Percentiles rank a stretch among this genome's conserved stretches.
Conservation (phyloP, 345 rosid species). For the Euclidium syriacum region DNA sequence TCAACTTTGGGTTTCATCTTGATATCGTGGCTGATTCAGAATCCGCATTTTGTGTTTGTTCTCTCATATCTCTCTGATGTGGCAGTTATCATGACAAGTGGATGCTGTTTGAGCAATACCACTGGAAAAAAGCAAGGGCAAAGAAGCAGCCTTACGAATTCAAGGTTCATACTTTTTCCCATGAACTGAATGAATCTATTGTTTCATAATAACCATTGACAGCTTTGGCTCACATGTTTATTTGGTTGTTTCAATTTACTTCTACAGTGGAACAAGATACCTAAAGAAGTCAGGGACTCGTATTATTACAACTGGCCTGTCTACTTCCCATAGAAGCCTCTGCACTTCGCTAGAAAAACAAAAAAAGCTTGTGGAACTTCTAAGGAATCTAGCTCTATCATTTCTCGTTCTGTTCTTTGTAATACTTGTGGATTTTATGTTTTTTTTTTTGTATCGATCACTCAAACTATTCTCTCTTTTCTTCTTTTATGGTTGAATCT, state of each 20-base stretch:
- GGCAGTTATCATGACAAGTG: conserved; percentile 94
- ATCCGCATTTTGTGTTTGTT: neutral
- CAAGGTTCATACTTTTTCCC: conserved; percentile 38
- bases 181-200: neutral
- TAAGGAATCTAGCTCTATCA: neutral
- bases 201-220: neutral
- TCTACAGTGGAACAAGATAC: conserved; percentile 89
- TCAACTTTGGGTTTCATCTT: neutral
- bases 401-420: conserved; percentile 3
- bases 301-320: conserved; percentile 82
- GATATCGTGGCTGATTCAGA: neutral
- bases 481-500: neutral
- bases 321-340: conserved; percentile 56
- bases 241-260: conserved; percentile 17
- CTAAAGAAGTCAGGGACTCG: conserved; percentile 58
- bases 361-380: neutral
- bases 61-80: neutral
- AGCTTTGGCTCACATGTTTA: neutral
- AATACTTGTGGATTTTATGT: conserved; percentile 8
- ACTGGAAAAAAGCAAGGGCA: conserved; percentile 75
- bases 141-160: conserved; percentile 75
- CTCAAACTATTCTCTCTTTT: neutral
- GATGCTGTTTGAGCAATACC: conserved; percentile 76
- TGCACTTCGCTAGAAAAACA: neutral
- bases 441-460: neutral